phyloP scores from a whole-genome alignment of 768 basidiomycete species.

The Cantharellus cinnabarinus region DNA sequence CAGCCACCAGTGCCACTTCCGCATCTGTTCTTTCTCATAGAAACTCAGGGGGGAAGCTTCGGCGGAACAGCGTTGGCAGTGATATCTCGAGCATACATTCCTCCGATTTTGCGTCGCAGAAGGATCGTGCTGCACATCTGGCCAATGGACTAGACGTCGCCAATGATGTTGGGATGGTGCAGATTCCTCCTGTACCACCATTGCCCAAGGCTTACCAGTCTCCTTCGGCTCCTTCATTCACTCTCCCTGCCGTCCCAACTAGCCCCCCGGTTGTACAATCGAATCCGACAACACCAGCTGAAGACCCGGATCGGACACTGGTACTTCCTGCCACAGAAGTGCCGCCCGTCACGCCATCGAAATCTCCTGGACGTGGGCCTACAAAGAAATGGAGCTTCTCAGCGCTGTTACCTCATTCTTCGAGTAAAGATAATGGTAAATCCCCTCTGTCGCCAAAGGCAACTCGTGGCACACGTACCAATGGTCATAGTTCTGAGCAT shows the following conservation, averaged over 20 bases:
- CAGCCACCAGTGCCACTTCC: slow-evolving; percentile 58
- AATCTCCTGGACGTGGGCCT: slow-evolving; percentile 24
- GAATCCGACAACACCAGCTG: slow-evolving; percentile 14
- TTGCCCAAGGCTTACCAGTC: slow-evolving; percentile 77
- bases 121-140: slow-evolving; percentile 46
- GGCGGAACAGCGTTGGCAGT: slow-evolving; percentile 71
- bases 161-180: slow-evolving; percentile 37
- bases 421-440: neutral
- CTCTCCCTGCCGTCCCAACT: slow-evolving; percentile 26
- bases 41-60: slow-evolving; percentile 44
- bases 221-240: slow-evolving; percentile 39
- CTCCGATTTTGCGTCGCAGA: slow-evolving; percentile 34
- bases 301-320: slow-evolving; percentile 28
- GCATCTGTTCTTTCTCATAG: slow-evolving; percentile 44
- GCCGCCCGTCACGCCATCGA: slow-evolving; percentile 19
- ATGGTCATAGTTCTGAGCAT: neutral
- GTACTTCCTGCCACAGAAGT: slow-evolving; percentile 6
- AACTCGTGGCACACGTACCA: neutral
- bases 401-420: neutral
- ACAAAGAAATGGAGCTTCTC: slow-evolving; percentile 94
- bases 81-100: slow-evolving; percentile 64
- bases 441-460: neutral
- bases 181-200: slow-evolving; percentile 86
- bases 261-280: neutral
- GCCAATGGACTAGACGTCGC: slow-evolving; percentile 24